Evolutionary conservation across 495 filamentous ascomycete species (phyloP), one percentile per base, ranked within the genome.

Genomic region (Xylaria nigripes): DNA sequence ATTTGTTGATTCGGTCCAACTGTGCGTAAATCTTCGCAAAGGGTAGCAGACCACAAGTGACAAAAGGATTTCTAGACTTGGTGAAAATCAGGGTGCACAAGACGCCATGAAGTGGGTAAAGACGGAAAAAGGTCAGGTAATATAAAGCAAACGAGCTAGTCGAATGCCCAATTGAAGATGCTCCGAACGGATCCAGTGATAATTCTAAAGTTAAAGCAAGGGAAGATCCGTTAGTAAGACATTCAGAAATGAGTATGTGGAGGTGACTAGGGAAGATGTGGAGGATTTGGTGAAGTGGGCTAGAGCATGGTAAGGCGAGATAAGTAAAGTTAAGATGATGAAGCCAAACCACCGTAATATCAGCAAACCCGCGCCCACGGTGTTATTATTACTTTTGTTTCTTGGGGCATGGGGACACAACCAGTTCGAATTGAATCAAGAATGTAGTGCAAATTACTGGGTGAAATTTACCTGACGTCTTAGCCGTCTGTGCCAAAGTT

Each of bases 401-500:
- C 50, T 53, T 3, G 50, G 56, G 49, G 48, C 29, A 15, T 13
- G 51, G 34, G 56, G 57, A 48, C 49, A 42, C 46, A 48, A 18
- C 34, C 16, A 54, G 61, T 32, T 16, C 30, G 24, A 32, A 23
- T 40, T 42, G 51, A 48, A n/a, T 29, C 44, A 42, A 44, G 51
- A 48, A 54, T 48, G 51, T 34, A 7, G 36, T 32, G 45, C 45
- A 62, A 42, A 41, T 49, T 29, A 56, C 58, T 53, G 60, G 52
- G 19, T 48, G 46, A 36, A 42, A 42, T 58, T 24, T 64, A 64
- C 64, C 59, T 64, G 57, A 53, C 52, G 32, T 40, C 47, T 44
- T 52, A 51, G 49, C 27, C 15, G 50, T 40, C n/a, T 57, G 61
- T 62, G 59, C 63, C 61, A 60, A 51, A 50, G 49, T 52, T 49